phyloP scores from a whole-genome alignment of 257 asterid species.

The Nicotiana tabacum region DNA sequence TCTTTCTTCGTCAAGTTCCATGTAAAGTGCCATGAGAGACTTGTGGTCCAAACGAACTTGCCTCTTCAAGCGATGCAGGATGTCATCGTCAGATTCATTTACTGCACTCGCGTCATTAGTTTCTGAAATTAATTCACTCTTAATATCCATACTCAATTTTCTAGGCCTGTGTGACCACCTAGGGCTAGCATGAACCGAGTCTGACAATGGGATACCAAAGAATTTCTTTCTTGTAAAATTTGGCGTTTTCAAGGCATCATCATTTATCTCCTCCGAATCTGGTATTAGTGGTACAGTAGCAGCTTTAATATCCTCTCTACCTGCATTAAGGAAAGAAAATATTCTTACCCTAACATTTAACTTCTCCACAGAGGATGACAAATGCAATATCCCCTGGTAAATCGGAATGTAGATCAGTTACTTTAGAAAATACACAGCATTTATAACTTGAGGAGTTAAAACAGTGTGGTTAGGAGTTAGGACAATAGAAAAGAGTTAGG shows the following conservation, averaged over 20 bases:
- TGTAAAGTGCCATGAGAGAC: constrained; percentile 61
- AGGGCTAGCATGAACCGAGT: constrained; percentile 76
- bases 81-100: constrained; percentile 39
- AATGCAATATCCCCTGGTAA: no score
- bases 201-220: constrained; percentile 54
- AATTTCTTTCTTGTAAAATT: constrained; percentile 43
- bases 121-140: constrained; percentile 28
- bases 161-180: constrained; percentile 34
- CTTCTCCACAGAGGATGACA: no score
- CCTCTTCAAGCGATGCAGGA: constrained; percentile 28
- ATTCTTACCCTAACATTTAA: no score
- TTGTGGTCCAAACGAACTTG: constrained; percentile 62
- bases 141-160: constrained; percentile 29
- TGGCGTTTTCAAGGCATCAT: constrained; percentile 44
- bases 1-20: constrained; percentile 88
- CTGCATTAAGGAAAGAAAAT: constrained; percentile 11
- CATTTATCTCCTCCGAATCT: constrained; percentile 40
- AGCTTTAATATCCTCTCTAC: constrained; percentile 42
- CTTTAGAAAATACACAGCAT: no score
- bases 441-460: no score
- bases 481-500: no score
- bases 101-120: constrained; percentile 24
- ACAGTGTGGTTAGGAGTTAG: no score
- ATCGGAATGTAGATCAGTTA: no score
- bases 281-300: constrained; percentile 27